phyloP scores from a whole-genome alignment of 2,329 filamentous ascomycete genomes.

The Tolypocladium ovalisporum region DNA sequence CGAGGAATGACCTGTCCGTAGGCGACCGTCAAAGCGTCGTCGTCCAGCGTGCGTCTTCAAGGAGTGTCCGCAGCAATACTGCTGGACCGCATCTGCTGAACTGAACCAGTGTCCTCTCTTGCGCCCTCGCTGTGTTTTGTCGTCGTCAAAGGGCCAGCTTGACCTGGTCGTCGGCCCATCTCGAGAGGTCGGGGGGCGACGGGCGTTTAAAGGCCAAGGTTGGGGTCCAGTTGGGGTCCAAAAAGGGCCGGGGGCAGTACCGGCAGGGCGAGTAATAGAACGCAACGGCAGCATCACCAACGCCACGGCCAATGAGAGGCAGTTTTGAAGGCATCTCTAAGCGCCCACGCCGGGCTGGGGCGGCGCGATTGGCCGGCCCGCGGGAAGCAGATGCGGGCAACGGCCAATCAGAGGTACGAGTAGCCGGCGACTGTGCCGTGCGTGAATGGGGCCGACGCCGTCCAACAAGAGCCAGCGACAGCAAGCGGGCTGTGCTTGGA shows the following conservation, averaged over 20 bases:
- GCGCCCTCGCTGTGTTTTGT: neutral
- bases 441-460: neutral
- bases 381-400: conserved; percentile 6
- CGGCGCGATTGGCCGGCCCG: conserved; percentile 14
- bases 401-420: conserved; percentile 12
- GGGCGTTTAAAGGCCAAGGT: conserved; percentile 14
- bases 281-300: conserved; percentile 3
- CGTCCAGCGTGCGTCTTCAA: neutral
- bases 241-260: neutral
- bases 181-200: conserved; percentile 4
- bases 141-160: neutral
- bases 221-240: neutral
- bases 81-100: neutral
- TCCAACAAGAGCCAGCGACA: neutral
- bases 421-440: neutral
- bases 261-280: conserved; percentile 4
- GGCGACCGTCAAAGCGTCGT: neutral
- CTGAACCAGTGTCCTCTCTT: neutral
- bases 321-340: conserved; percentile 13
- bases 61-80: neutral
- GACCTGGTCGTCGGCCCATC: neutral
- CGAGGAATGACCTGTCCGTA: neutral
- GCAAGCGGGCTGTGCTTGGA: neutral
- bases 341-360: conserved; percentile 17
- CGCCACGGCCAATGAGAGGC: conserved; percentile 15